These are phyloP conservation scores for Bipolaris zeicola DNA, from an alignment of 2,329 filamentous ascomycete genomes.

Conservation along the genomic window DNA sequence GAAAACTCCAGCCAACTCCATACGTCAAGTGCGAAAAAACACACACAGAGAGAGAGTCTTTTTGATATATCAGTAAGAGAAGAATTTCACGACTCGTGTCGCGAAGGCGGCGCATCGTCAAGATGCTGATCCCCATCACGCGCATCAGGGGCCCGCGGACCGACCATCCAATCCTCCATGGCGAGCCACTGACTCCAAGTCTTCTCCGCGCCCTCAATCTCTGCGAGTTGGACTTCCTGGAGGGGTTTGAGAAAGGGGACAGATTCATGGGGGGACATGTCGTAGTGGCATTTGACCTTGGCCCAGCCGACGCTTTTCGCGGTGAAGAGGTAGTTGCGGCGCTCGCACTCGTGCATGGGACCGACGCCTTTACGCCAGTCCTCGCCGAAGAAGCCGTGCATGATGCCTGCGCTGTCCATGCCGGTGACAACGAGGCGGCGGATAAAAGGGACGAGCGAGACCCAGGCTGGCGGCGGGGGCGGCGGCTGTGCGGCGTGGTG, in stretches of 20 bases:
- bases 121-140: constrained; percentile 42
- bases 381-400: constrained; percentile 97
- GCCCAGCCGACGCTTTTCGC: constrained; percentile 92
- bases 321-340: constrained; percentile 92
- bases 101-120: constrained; percentile 2
- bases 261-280: constrained; percentile 80
- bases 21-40: too few species aligned
- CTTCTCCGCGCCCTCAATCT: constrained; percentile 81
- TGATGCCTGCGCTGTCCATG: constrained; percentile 82
- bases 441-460: constrained; percentile 86
- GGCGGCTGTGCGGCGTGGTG: too few species aligned
- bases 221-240: constrained; percentile 74
- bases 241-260: constrained; percentile 87
- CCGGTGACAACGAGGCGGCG: constrained; percentile 89
- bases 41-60: too few species aligned
- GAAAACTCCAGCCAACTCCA: too few species aligned
- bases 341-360: constrained; percentile 82
- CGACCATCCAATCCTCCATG: constrained; percentile 99
- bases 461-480: constrained; percentile 47
- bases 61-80: too few species aligned
- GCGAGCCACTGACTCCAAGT: constrained; percentile 94
- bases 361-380: constrained; percentile 84
- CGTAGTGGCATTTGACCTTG: constrained; percentile 86
- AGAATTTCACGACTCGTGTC: too few species aligned
- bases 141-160: constrained; percentile 69